Evolutionary conservation across 164 flowering plant species (phyloP).

Genomic region (Chimonanthus salicifolius): DNA sequence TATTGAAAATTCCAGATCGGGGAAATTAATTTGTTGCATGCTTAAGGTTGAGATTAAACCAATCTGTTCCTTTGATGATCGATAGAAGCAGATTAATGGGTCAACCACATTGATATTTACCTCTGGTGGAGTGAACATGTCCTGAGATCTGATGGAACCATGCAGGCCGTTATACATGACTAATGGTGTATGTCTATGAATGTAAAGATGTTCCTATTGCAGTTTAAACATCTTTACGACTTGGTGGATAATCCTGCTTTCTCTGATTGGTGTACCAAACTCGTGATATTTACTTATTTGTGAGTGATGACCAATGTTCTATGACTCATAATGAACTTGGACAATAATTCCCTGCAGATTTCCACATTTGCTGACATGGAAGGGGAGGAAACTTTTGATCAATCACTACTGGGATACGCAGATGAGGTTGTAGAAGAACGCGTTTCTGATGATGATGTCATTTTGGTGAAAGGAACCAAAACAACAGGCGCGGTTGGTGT

Average conservation of each 20-base stretch:
- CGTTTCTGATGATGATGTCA: constrained; percentile 88
- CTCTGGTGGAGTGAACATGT: background rate
- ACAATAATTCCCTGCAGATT: constrained; percentile 38
- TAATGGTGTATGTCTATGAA: background rate
- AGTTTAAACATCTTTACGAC: background rate
- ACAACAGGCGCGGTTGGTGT: constrained; percentile 76
- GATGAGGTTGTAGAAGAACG: constrained; percentile 97
- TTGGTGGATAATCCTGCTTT: background rate
- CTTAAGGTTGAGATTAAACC: background rate
- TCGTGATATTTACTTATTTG: background rate
- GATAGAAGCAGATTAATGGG: background rate
- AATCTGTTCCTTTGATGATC: background rate
- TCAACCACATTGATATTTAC: background rate
- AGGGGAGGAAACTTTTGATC: constrained; percentile 96
- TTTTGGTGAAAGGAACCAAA: constrained; percentile 92
- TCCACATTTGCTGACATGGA: constrained; percentile 99
- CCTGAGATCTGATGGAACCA: background rate
- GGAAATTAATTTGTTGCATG: background rate
- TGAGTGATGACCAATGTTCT: background rate
- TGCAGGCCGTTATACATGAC: background rate
- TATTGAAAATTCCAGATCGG: too few relatives aligned
- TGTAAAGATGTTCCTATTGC: background rate
- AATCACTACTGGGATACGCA: constrained; percentile 80
- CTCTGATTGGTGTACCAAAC: background rate
- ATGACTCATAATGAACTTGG: background rate